phyloP scores from a whole-genome alignment of 257 asterid genomes.

The Plectranthus barbatus region DNA sequence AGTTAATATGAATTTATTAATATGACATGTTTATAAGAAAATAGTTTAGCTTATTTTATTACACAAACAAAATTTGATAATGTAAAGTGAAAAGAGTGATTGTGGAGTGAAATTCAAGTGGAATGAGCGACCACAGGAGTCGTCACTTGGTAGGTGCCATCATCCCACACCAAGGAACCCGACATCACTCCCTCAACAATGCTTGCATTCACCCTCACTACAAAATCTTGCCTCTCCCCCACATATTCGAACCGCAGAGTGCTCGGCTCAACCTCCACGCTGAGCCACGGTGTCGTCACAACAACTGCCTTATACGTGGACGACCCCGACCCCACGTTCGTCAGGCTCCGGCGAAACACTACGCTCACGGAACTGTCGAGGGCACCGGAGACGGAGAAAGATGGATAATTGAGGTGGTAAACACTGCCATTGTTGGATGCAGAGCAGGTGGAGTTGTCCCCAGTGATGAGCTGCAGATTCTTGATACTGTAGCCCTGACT shows the following conservation, averaged over 20 bases:
- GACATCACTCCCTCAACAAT: slow-evolving; percentile 12
- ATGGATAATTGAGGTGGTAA: slow-evolving; percentile 58
- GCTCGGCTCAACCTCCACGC: slow-evolving; percentile 25
- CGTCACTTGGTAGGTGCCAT: slow-evolving; percentile 44
- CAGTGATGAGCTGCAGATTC: slow-evolving; percentile 35
- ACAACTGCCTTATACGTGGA: slow-evolving; percentile 40
- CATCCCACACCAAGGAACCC: slow-evolving; percentile 45
- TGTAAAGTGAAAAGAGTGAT: too few relatives aligned
- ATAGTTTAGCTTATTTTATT: too few relatives aligned
- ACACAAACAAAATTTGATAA: too few relatives aligned
- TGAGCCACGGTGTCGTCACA: neutral
- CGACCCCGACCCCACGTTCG: slow-evolving; percentile 49
- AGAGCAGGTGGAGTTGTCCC: slow-evolving; percentile 45
- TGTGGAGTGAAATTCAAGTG: too few relatives aligned
- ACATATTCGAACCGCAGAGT: slow-evolving; percentile 30
- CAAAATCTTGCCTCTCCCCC: slow-evolving; percentile 33
- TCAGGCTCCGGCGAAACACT: slow-evolving; percentile 38
- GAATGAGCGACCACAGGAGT: slow-evolving; percentile 41
- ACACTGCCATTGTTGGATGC: slow-evolving; percentile 31
- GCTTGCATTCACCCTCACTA: slow-evolving; percentile 23
- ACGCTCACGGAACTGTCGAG: neutral
- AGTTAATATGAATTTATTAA: too few relatives aligned
- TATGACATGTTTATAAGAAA: too few relatives aligned
- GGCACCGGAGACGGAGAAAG: slow-evolving; percentile 38
- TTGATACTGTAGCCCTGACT: slow-evolving; percentile 58